Conservation (phyloP, 768 basidiomycete species). For the Leccinum broughii region DNA sequence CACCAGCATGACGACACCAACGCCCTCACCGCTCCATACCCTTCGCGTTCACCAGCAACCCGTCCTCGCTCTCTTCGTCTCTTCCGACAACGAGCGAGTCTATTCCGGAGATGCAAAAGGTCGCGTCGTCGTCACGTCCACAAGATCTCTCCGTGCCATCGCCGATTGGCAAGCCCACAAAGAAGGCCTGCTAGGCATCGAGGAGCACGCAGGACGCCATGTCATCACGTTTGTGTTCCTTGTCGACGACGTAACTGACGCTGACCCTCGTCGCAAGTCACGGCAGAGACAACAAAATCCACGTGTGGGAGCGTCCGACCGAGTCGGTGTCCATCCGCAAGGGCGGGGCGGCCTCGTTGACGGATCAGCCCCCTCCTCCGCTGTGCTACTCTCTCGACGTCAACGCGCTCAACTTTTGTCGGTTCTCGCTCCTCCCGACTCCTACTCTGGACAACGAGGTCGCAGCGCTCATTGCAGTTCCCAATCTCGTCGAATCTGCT, state of each 20-base stretch:
- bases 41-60: constrained; percentile 72
- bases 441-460: constrained; percentile 14
- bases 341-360: constrained; percentile 55
- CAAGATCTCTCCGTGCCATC: constrained; percentile 71
- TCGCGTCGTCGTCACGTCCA: constrained; percentile 72
- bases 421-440: constrained; percentile 66
- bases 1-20: constrained; percentile 11
- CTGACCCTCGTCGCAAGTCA: constrained; percentile 44
- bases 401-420: constrained; percentile 93
- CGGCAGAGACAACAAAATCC: constrained; percentile 83
- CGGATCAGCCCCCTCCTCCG: constrained; percentile 49
- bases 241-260: constrained; percentile 1
- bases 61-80: constrained; percentile 61
- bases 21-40: constrained; percentile 69
- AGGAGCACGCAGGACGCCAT: constrained; percentile 59
- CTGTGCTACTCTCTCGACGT: constrained; percentile 76
- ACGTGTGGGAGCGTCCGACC: constrained; percentile 62
- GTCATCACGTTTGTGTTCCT: constrained; percentile 72
- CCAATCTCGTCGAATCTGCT: constrained; percentile 87
- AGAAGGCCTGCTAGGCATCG: constrained; percentile 72
- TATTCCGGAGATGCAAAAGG: constrained; percentile 88
- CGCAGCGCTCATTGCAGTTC: constrained; percentile 69
- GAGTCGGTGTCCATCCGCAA: constrained; percentile 50
- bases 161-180: constrained; percentile 78
- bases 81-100: constrained; percentile 72